Evolutionary conservation across 148 eudicot genomes (phyloP).

Genomic region (Silene uniflora): DNA sequence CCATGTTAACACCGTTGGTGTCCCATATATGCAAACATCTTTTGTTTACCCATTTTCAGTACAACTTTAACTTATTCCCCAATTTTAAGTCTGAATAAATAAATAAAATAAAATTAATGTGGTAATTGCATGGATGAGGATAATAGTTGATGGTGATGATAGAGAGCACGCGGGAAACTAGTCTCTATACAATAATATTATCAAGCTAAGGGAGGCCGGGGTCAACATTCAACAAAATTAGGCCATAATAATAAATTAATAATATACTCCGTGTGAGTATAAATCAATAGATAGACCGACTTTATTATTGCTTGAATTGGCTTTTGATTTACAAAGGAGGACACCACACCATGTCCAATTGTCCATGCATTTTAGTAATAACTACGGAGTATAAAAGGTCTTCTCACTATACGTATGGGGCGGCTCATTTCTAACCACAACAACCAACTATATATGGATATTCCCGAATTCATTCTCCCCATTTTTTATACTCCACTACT

Average conservation of each 20-base stretch:
- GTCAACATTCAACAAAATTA: too few relatives aligned
- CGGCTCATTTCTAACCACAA: background rate
- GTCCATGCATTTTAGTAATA: background rate
- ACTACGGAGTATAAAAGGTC: slow-evolving; percentile 2
- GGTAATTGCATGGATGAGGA: too few relatives aligned
- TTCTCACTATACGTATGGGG: background rate
- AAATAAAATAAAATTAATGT: too few relatives aligned
- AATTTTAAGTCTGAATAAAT: too few relatives aligned
- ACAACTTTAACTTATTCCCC: too few relatives aligned
- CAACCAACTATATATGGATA: background rate
- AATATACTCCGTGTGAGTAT: too few relatives aligned
- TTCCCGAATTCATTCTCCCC: background rate
- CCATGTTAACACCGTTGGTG: too few relatives aligned
- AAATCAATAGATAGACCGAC: background rate
- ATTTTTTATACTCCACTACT: background rate
- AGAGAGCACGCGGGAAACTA: background rate
- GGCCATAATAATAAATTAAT: too few relatives aligned
- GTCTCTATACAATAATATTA: too few relatives aligned
- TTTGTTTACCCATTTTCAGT: too few relatives aligned
- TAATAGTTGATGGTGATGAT: background rate
- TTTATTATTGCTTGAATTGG: background rate
- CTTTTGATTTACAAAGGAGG: background rate
- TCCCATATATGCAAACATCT: too few relatives aligned
- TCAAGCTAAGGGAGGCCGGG: background rate
- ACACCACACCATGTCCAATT: background rate